These are phyloP conservation scores for Alternaria burnsii DNA, from an alignment of 2,329 filamentous ascomycete species.

Conservation along the genomic window DNA sequence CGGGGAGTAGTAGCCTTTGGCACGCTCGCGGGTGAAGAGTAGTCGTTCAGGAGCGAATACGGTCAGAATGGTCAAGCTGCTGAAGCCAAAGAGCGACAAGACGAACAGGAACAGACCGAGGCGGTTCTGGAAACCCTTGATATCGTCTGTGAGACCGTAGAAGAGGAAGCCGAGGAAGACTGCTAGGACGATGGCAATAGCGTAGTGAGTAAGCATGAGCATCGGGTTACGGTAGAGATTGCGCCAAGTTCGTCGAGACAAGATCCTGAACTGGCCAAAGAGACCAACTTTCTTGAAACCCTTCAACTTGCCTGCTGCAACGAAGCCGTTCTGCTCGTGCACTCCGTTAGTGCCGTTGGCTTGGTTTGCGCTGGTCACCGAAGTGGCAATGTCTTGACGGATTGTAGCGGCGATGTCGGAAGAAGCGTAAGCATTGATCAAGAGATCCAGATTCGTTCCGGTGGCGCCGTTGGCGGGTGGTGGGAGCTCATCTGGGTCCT, in stretches of 20 bases:
- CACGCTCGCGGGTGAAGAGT: slow-evolving; percentile 89
- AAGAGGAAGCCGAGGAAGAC: slow-evolving; percentile 96
- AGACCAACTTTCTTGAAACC: slow-evolving; percentile 86
- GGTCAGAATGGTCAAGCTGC: slow-evolving; percentile 89
- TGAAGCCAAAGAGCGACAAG: slow-evolving; percentile 94
- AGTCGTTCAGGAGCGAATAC: slow-evolving; percentile 92
- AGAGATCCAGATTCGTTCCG: slow-evolving; percentile 80
- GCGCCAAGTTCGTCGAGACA: slow-evolving; percentile 92
- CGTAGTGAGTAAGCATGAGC: slow-evolving; percentile 98
- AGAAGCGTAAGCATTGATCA: slow-evolving; percentile 77
- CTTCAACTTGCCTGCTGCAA: slow-evolving; percentile 70
- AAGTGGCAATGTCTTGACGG: slow-evolving; percentile 78
- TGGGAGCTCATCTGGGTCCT: slow-evolving; percentile 72
- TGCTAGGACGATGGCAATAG: slow-evolving; percentile 91
- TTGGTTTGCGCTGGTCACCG: slow-evolving; percentile 69
- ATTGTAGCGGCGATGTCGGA: slow-evolving; percentile 80
- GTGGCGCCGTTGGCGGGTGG: slow-evolving; percentile 64
- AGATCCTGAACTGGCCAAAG: slow-evolving; percentile 82
- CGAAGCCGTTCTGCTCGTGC: slow-evolving; percentile 60
- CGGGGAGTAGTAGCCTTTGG: slow-evolving; percentile 95
- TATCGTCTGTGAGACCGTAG: slow-evolving; percentile 94
- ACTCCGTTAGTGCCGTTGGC: slow-evolving; percentile 73
- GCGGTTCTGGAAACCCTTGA: slow-evolving; percentile 96
- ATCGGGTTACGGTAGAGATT: slow-evolving; percentile 98
- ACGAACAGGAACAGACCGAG: slow-evolving; percentile 98